Evolutionary conservation across 495 filamentous ascomycete genomes (phyloP).

Genomic region (Hypoxylon lienhwacheense): DNA sequence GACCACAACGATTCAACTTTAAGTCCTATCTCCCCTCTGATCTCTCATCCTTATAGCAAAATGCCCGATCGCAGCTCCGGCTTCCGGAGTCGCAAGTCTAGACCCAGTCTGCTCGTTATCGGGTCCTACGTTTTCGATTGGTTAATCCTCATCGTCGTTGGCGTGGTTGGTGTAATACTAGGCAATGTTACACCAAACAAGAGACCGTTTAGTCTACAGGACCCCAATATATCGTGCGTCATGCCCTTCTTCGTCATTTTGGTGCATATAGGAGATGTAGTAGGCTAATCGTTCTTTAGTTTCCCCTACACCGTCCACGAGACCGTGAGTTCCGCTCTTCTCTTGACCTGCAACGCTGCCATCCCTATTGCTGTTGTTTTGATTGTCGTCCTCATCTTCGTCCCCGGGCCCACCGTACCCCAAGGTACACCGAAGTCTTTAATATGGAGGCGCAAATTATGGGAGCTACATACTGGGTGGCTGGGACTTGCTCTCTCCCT

Average conservation of each 20-base stretch:
- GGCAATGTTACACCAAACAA: constrained; percentile 59
- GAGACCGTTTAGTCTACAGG: constrained; percentile 52
- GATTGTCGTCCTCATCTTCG: constrained; percentile 70
- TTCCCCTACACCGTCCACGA: constrained; percentile 77
- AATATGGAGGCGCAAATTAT: constrained; percentile 72
- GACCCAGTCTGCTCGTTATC: constrained; percentile 37
- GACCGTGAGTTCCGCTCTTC: constrained; percentile 63
- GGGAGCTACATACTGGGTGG: constrained; percentile 83
- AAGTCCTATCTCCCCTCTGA: constrained; percentile 25
- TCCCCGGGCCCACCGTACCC: constrained; percentile 64
- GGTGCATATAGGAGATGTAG: constrained; percentile 51
- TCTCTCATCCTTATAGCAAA: constrained; percentile 35
- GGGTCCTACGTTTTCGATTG: constrained; percentile 53
- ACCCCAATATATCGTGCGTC: constrained; percentile 51
- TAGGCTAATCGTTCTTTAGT: constrained; percentile 58
- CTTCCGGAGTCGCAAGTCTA: constrained; percentile 26
- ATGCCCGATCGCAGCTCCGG: constrained; percentile 33
- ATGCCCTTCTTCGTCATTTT: background rate
- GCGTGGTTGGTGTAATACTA: constrained; percentile 47
- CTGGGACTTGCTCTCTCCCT: constrained; percentile 71
- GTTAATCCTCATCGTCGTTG: constrained; percentile 46
- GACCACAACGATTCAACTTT: constrained; percentile 18
- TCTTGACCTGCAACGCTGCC: constrained; percentile 58
- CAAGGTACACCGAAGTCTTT: constrained; percentile 65
- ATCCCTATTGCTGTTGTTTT: constrained; percentile 68